phyloP scores from a whole-genome alignment of 495 filamentous ascomycete genomes.

The Aspergillus taichungensis region DNA sequence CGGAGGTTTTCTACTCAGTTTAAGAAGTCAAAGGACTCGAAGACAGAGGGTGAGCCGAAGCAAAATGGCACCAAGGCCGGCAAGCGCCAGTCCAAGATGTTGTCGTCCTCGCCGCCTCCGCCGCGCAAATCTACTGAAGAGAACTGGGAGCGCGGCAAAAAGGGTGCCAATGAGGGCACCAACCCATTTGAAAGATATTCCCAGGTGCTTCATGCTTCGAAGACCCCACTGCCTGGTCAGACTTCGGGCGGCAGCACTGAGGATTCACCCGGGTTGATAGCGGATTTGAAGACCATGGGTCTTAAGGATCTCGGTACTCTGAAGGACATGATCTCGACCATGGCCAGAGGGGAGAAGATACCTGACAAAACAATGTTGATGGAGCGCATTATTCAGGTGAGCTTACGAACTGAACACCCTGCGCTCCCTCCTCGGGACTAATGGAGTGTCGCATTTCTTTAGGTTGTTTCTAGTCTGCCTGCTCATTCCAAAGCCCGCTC shows the following conservation, averaged over 20 bases:
- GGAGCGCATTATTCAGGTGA: slow-evolving; percentile 63
- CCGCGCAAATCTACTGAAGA: slow-evolving; percentile 23
- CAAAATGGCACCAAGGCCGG: slow-evolving; percentile 20
- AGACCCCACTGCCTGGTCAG: slow-evolving; percentile 57
- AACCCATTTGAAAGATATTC: slow-evolving; percentile 51
- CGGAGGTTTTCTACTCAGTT: slow-evolving; percentile 45
- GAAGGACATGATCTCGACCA: slow-evolving; percentile 42
- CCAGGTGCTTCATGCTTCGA: slow-evolving; percentile 56
- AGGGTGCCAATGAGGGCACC: slow-evolving; percentile 24
- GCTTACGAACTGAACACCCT: not conserved
- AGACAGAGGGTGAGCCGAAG: slow-evolving; percentile 34
- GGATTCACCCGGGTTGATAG: slow-evolving; percentile 46
- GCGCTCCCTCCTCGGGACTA: not conserved
- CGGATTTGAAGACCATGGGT: slow-evolving; percentile 55
- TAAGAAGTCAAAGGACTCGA: slow-evolving; percentile 41
- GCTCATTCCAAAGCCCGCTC: slow-evolving; percentile 49
- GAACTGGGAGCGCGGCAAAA: slow-evolving; percentile 28
- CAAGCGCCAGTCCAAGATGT: slow-evolving; percentile 33
- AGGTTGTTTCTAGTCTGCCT: slow-evolving; percentile 59
- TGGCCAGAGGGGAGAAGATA: slow-evolving; percentile 45
- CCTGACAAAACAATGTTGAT: slow-evolving; percentile 78
- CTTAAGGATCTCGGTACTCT: slow-evolving; percentile 50
- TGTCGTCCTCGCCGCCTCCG: slow-evolving; percentile 5
- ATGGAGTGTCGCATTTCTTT: not conserved
- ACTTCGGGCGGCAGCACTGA: slow-evolving; percentile 52